These are phyloP conservation scores for Hysterangium stoloniferum DNA, from an alignment of 768 basidiomycete species.

Conservation along the genomic window DNA sequence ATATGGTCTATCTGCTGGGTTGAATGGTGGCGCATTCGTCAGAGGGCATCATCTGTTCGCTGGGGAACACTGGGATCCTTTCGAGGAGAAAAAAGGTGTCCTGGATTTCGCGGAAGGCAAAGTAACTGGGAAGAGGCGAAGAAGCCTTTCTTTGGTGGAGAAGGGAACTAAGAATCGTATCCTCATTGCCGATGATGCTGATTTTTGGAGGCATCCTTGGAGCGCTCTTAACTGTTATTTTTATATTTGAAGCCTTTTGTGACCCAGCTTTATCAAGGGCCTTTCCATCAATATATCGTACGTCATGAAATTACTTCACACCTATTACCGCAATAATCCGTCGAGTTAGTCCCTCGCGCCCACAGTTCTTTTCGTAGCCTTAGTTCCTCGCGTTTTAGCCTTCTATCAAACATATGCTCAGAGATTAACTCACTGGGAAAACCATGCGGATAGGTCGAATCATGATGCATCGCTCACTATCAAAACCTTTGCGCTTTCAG, in stretches of 20 bases:
- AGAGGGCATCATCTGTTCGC: constrained; percentile 72
- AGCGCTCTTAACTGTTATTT: constrained; percentile 70
- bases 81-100: constrained; percentile 8
- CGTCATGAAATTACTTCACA: constrained; percentile 23
- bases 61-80: constrained; percentile 77
- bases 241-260: constrained; percentile 89
- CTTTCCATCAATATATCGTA: constrained; percentile 72
- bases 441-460: constrained; percentile 73
- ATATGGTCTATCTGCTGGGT: constrained; percentile 83
- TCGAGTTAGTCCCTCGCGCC: constrained; percentile 61
- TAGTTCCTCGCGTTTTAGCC: constrained; percentile 74
- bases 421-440: constrained; percentile 81
- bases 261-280: constrained; percentile 80
- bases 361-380: constrained; percentile 70
- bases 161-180: constrained; percentile 58
- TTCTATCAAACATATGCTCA: constrained; percentile 64
- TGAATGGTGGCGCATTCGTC: constrained; percentile 87
- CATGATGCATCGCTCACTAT: constrained; percentile 75
- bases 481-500: constrained; percentile 85
- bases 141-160: constrained; percentile 57
- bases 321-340: background rate
- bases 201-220: constrained; percentile 65
- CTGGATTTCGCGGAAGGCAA: constrained; percentile 13
- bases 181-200: constrained; percentile 64
- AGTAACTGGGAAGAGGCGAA: no score